Percentiles rank a stretch among this genome's conserved stretches.
These are phyloP conservation scores for Stagonosporopsis tanaceti DNA, from an alignment of 2,329 filamentous ascomycete genomes.

Conservation along the genomic window DNA sequence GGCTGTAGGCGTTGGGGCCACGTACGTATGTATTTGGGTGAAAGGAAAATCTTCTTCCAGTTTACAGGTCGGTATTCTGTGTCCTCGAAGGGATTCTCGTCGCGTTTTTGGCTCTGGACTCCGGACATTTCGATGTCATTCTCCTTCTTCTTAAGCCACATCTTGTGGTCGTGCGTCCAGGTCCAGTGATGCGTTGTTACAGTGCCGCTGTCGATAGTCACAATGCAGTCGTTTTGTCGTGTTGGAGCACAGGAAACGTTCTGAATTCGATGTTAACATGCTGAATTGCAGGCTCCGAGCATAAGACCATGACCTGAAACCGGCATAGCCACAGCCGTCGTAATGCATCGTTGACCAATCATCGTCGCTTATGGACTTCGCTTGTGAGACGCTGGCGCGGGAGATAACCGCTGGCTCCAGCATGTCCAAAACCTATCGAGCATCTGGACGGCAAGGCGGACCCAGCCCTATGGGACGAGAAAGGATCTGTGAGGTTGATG, in stretches of 20 bases:
- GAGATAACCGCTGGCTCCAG: constrained; percentile 24
- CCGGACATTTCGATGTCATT: constrained; percentile 43
- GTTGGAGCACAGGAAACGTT: constrained; percentile 6
- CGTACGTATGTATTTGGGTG: constrained; percentile 49
- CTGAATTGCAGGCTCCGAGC: constrained; percentile 5
- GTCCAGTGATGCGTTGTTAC: neutral
- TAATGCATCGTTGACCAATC: constrained; percentile 29
- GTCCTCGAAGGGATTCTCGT: constrained; percentile 32
- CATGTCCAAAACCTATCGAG: constrained; percentile 30
- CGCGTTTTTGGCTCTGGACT: constrained; percentile 29
- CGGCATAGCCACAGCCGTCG: constrained; percentile 34
- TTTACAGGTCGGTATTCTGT: constrained; percentile 45
- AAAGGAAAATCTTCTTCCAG: constrained; percentile 46
- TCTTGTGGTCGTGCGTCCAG: constrained; percentile 7
- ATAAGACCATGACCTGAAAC: constrained; percentile 35
- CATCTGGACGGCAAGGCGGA: constrained; percentile 15
- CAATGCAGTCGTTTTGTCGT: neutral
- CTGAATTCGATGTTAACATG: neutral
- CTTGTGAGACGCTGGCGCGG: constrained; percentile 41
- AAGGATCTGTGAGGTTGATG: neutral
- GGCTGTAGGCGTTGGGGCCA: neutral
- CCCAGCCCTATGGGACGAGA: neutral
- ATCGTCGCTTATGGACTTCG: constrained; percentile 20
- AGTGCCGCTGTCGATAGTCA: neutral
- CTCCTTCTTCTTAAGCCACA: constrained; percentile 37